Evolutionary conservation across 2,329 filamentous ascomycete genomes (phyloP).

Genomic region (Ceratocystis eucalypticola): DNA sequence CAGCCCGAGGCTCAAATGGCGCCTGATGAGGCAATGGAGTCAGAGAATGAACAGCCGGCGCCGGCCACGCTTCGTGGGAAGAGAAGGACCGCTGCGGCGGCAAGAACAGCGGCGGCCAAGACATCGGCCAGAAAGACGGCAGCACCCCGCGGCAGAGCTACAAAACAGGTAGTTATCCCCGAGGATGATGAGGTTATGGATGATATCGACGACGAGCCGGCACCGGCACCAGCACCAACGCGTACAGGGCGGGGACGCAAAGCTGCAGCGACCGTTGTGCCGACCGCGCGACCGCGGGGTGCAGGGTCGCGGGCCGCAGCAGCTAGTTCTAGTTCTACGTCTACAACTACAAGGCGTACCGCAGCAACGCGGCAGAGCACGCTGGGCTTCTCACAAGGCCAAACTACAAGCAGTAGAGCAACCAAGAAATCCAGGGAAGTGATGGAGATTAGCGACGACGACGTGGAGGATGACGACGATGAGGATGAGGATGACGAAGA

Average conservation of each 20-base stretch:
- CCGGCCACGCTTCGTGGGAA: not conserved
- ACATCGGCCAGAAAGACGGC: constrained; percentile 32
- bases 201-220: constrained; percentile 33
- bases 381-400: constrained; percentile 36
- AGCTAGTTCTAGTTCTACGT: constrained; percentile 21
- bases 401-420: not conserved
- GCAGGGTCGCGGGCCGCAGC: constrained; percentile 13
- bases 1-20: constrained; percentile 47
- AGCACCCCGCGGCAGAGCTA: constrained; percentile 27
- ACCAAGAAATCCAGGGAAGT: constrained; percentile 34
- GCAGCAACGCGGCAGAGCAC: constrained; percentile 34
- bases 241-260: not conserved
- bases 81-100: constrained; percentile 9
- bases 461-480: constrained; percentile 49
- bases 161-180: constrained; percentile 27
- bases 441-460: constrained; percentile 51
- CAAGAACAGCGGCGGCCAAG: constrained; percentile 28
- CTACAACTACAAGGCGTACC: constrained; percentile 21
- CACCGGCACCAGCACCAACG: constrained; percentile 25
- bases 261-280: not conserved
- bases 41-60: constrained; percentile 25
- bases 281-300: constrained; percentile 19
- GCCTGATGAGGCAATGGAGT: constrained; percentile 34
- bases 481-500: constrained; percentile 46
- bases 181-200: constrained; percentile 39